Base-by-base conservation (phyloP, 352 stramenopile species). In the Phytophthora idaei region DNA sequence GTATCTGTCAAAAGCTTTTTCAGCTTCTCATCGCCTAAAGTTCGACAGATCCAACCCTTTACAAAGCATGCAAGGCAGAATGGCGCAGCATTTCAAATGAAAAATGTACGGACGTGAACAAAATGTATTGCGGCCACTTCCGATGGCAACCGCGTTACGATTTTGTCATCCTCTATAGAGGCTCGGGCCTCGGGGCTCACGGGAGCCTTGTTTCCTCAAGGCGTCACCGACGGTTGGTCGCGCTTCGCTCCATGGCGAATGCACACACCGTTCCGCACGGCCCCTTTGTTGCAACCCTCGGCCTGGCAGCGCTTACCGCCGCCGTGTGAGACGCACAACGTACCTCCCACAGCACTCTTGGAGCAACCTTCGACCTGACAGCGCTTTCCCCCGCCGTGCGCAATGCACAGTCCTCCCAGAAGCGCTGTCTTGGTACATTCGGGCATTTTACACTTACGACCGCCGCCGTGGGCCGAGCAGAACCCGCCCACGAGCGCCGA, bases 231-330 rank as follows among this genome's bases (percentile, higher is more conserved):
- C 36, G 48, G 17, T 34, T 71, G 62, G 50, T 91, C 81, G 51
- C 83, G 83, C 76, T 91, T 91, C 49, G 83, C 83, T 39, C 85
- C 85, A 48, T 95, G 85, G 58, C 86, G 86, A 69, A 96, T 95
- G 77, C 87, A 95, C n/a, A 93, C 81, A 17, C 87, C 87, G 59
- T 93, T 90, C 45, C 83, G 85, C 12, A 95, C 86, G 7, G 87
- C 88, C 4, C 87, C 83, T 42, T 95, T 95, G 74, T 80, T 88
- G 80, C 86, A 95, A n/a, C 85, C 87, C 10, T 89, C 72, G 14
- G 71, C 66, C 63, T 93, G 79, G 55, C 85, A 95, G 29, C 85
- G 81, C 60, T 89, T 89, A 55, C 83, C 85, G 25, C 83, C 85
- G 31, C 83, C 85, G 49, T 93, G 85, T 6, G 83, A 90, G 47